Evolutionary conservation across 2,329 filamentous ascomycete genomes (phyloP), one percentile per base, ranked within the genome.

Genomic region (Aspergillus fructus): DNA sequence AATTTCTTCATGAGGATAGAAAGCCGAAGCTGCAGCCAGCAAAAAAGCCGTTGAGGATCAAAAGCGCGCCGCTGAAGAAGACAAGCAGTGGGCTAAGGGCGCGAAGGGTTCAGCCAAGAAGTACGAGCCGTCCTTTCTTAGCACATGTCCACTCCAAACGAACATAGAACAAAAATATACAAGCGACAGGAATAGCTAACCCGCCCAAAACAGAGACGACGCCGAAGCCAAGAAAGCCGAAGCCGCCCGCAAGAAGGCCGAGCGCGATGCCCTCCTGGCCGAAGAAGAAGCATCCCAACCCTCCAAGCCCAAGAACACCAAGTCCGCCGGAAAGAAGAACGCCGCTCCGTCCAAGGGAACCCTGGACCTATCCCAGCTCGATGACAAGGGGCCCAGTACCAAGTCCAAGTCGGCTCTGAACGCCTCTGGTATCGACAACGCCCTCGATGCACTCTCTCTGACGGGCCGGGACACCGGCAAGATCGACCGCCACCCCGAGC

Each of bases 391-490:
- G 79, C 4, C 74, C 77, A 61, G 78, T 15, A 23, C 15, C 33
- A 34, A 34, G 12, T 21, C 48, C 6, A 40, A 23, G 19, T 19
- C 30, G 72, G 76, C 89, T 0, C 83, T 97, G 67, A 93, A 89
- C 73, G 93, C 92, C 3, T 83, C 89, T 0, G 92, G 92, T 68
- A 96, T 99, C 74, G 93, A 97, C 74, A 93, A 97, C 68, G 92
- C 92, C 0, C 85, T 97, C 49, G 93, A 97, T 68, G 92, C 92
- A 3, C 84, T 97, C 27, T 86, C 85, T 2, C 76, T 97, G 52
- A 85, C 85, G 3, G 76, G 75, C 24, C 75, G 79, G 41, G 81
- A 83, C 50, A 77, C 81, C 19, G 77, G 83, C 58, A 91, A 94
- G 79, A 75, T 99, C 58, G 94, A 99, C 71, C 83, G 87, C 53